phyloP scores from a whole-genome alignment of 495 filamentous ascomycete genomes.

The Friedmanniomyces simplex region DNA sequence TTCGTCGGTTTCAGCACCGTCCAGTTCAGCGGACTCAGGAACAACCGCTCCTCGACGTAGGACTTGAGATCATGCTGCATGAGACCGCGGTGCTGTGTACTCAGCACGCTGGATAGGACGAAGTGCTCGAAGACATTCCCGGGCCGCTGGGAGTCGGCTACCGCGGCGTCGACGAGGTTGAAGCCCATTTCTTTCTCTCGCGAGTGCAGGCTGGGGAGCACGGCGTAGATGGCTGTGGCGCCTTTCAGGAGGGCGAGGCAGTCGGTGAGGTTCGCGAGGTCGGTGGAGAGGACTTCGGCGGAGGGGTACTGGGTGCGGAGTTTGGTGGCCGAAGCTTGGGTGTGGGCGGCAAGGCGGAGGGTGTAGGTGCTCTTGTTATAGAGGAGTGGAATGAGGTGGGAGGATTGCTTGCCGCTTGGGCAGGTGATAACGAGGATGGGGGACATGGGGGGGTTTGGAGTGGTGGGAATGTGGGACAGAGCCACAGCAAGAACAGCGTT shows the following conservation, averaged over 20 bases:
- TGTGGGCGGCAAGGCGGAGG: conserved; percentile 30
- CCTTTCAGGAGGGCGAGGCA: conserved; percentile 20
- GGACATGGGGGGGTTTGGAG: too few species aligned
- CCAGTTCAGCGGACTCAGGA: conserved; percentile 25
- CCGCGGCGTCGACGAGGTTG: conserved; percentile 30
- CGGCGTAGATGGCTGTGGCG: conserved; percentile 20
- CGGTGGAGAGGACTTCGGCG: conserved; percentile 23
- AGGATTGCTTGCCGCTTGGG: conserved; percentile 25
- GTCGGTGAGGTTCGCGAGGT: conserved; percentile 20
- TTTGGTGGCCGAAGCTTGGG: conserved; percentile 2
- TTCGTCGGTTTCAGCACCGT: conserved; percentile 32
- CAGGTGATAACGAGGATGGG: conserved; percentile 25
- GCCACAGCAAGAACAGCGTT: too few species aligned
- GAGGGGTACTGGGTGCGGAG: conserved; percentile 20
- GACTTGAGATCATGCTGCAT: conserved; percentile 31
- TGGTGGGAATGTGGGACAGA: too few species aligned
- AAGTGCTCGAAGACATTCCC: conserved; percentile 13
- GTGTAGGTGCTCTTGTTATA: neutral
- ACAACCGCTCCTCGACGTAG: conserved; percentile 29
- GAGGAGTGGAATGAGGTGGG: conserved; percentile 6
- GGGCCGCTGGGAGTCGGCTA: conserved; percentile 8
- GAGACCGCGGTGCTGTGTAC: conserved; percentile 29
- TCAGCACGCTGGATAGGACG: conserved; percentile 20
- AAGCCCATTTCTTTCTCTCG: conserved; percentile 28
- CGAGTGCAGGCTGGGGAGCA: conserved; percentile 23